Base-by-base conservation (phyloP, 208 protist species). In the Dictyostelium gargantuum region DNA sequence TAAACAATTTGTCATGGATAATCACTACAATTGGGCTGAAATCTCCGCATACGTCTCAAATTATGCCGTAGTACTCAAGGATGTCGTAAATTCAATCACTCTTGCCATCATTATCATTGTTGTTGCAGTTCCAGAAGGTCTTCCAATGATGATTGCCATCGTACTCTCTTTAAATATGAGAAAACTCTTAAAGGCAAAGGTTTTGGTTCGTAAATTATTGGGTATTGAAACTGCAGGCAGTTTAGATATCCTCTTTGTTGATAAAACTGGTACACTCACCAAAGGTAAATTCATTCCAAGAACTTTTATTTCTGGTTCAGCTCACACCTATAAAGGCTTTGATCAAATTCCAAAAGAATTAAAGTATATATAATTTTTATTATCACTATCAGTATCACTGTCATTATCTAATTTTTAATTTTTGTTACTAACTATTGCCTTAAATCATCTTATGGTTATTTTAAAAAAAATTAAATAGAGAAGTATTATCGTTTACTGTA, bases 81-180 rank as follows among this genome's bases (percentile, higher is more conserved):
- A 93, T 42, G 26, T 93, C 48, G 91, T 93, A 13, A 93, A 79
- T 19, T 92, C 82, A 8, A 52, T 93, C 13, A 93, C 86, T 17
- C 32, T 93, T 1, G 91, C 91, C 10, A 93, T 93, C 29, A 93
- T 93, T 58, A 75, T 93, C 19, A 85, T 93, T n/a, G 91, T 93
- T 0, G 91, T 93, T 17, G 91, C 80, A 0, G 80, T 93, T 6
- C 82, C 79, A 11, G 91, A 93, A 23, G 91, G 91, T 84, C n/a
- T 93, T n/a, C 91, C 91, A 66, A 93, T 93, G 91, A 93, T 93
- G 91, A 93, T 93, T 74, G 91, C 91, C 10, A 93, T 93, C 17
- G 91, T 93, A 10, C 26, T 93, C 4, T 93, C 91, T 6, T 32
- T 93, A 5, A 93, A 93, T 21, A 93, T 93, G 91, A 50, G 91